phyloP scores from a whole-genome alignment of 257 asterid genomes.

The Cinchona pubescens region DNA sequence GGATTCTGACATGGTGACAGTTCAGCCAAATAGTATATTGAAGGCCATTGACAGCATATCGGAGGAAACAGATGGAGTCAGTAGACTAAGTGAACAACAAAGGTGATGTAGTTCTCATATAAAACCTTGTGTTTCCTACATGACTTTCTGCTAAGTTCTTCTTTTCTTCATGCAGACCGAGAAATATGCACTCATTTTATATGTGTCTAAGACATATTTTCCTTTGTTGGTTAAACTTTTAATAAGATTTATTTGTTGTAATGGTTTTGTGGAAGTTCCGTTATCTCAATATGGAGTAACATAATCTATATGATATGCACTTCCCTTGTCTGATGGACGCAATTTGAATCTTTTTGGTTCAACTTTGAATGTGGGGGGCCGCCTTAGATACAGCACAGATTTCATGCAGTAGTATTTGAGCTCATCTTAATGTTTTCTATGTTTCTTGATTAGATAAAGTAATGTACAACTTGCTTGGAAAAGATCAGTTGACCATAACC shows the following conservation, averaged over 20 bases:
- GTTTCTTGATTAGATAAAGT: neutral
- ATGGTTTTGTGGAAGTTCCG: neutral
- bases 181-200: too few relatives aligned
- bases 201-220: neutral
- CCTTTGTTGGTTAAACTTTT: neutral
- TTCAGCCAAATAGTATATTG: neutral
- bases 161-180: neutral
- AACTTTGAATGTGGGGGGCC: neutral
- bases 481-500: neutral
- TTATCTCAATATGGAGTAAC: too few relatives aligned
- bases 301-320: neutral
- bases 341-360: too few relatives aligned
- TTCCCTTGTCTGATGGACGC: neutral
- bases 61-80: neutral
- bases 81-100: neutral
- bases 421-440: neutral
- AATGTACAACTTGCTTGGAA: neutral
- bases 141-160: neutral
- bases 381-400: neutral
- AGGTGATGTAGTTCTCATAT: neutral
- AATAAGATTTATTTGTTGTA: neutral
- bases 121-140: neutral
- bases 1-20: neutral
- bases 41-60: neutral
- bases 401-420: neutral